Evolutionary conservation across 768 basidiomycete genomes (phyloP).

Genomic region (Leccinellum albellum): DNA sequence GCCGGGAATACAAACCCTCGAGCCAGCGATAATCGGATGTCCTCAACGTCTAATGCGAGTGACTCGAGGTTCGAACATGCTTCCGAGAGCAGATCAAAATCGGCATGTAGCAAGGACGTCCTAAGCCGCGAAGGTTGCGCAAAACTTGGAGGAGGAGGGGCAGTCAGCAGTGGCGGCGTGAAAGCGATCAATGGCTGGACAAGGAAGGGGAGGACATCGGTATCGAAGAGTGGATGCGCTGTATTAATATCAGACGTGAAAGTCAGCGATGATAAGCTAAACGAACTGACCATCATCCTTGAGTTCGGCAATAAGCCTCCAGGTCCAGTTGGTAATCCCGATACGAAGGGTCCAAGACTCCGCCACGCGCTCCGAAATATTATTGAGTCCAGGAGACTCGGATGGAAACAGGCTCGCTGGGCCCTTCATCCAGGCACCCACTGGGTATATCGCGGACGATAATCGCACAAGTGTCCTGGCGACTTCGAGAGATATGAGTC

Average conservation of each 20-base stretch:
- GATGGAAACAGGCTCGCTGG: conserved; percentile 21
- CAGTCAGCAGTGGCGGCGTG: conserved; percentile 47
- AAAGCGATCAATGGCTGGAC: conserved; percentile 56
- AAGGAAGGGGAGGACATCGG: conserved; percentile 62
- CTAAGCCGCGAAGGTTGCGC: conserved; percentile 39
- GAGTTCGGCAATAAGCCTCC: conserved; percentile 70
- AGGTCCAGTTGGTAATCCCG: conserved; percentile 70
- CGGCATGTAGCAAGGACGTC: conserved; percentile 51
- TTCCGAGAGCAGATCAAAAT: conserved; percentile 72
- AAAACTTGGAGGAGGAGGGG: conserved; percentile 37
- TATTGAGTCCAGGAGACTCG: conserved; percentile 14
- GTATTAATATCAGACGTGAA: conserved; percentile 5
- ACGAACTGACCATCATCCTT: conserved; percentile 60
- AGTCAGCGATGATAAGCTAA: not conserved
- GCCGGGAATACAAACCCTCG: conserved; percentile 58
- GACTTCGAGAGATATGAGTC: conserved; percentile 66
- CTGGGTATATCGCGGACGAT: conserved; percentile 68
- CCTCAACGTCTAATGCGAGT: conserved; percentile 72
- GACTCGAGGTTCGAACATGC: conserved; percentile 74
- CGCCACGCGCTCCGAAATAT: conserved; percentile 26
- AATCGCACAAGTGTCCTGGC: conserved; percentile 66
- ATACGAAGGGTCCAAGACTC: conserved; percentile 68
- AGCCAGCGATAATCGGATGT: conserved; percentile 68
- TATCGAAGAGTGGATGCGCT: conserved; percentile 58
- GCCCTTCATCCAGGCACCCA: conserved; percentile 56